Conservation (phyloP, 345 rosid genomes). For the Lepidium aucheri region DNA sequence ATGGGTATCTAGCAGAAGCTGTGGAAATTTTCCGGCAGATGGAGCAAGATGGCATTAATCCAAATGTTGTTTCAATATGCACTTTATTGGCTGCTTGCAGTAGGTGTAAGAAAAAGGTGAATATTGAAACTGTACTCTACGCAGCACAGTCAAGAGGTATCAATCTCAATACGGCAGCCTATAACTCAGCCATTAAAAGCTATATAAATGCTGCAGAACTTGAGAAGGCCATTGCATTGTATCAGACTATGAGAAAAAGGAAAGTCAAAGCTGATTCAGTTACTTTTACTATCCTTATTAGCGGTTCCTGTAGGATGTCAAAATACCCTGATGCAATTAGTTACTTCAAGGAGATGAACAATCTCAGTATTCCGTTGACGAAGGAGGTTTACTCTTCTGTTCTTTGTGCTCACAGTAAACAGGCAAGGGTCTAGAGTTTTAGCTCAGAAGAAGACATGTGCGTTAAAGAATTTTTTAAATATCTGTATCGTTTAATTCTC, state of each 20-base stretch:
- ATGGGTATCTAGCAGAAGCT: constrained; percentile 70
- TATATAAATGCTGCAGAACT: constrained; percentile 73
- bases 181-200: constrained; percentile 86
- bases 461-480: not conserved
- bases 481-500: not conserved
- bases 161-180: constrained; percentile 66
- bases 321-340: constrained; percentile 62
- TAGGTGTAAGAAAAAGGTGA: constrained; percentile 59
- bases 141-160: constrained; percentile 81
- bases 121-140: constrained; percentile 62
- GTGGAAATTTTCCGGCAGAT: constrained; percentile 65
- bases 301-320: constrained; percentile 70
- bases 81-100: constrained; percentile 87
- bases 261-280: constrained; percentile 62
- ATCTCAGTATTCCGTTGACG: constrained; percentile 52
- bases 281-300: constrained; percentile 74
- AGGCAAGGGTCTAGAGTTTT: constrained; percentile 42
- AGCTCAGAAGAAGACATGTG: not conserved
- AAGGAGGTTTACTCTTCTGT: constrained; percentile 75
- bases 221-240: constrained; percentile 60
- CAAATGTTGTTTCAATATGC: constrained; percentile 73
- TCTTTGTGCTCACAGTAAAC: constrained; percentile 66
- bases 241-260: constrained; percentile 59
- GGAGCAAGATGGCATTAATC: constrained; percentile 66
- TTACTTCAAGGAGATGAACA: constrained; percentile 58